Evolutionary conservation across 768 basidiomycete species (phyloP).

Genomic region (Lentinula guzmanii): DNA sequence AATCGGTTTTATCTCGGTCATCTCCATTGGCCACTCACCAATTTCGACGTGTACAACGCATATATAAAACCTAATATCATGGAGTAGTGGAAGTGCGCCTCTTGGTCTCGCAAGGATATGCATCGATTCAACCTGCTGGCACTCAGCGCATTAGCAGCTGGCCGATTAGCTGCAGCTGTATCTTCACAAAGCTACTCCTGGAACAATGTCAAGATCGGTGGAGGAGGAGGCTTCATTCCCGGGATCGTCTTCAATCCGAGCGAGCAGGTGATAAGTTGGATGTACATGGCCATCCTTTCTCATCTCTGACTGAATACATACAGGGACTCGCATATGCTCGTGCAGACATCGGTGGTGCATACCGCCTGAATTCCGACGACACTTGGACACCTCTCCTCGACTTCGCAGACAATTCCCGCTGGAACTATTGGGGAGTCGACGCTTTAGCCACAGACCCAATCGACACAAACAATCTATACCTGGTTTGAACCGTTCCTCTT

Average conservation of each 20-base stretch:
- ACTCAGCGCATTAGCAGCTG: slow-evolving; percentile 18
- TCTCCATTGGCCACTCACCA: neutral
- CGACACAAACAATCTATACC: slow-evolving; percentile 38
- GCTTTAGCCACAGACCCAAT: slow-evolving; percentile 61
- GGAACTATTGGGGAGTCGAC: slow-evolving; percentile 60
- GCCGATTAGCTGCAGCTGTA: slow-evolving; percentile 28
- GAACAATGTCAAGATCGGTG: slow-evolving; percentile 53
- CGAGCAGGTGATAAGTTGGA: slow-evolving; percentile 27
- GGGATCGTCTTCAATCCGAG: slow-evolving; percentile 59
- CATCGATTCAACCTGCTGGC: slow-evolving; percentile 17
- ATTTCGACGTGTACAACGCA: neutral
- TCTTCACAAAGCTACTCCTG: slow-evolving; percentile 51
- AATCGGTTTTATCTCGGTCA: neutral
- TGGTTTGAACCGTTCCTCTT: slow-evolving; percentile 24
- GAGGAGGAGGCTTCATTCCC: slow-evolving; percentile 42
- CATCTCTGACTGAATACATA: neutral
- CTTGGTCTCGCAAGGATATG: neutral
- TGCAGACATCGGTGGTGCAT: slow-evolving; percentile 63
- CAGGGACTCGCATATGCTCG: slow-evolving; percentile 60
- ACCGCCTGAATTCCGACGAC: slow-evolving; percentile 54
- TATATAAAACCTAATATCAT: neutral
- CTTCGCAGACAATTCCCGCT: slow-evolving; percentile 35
- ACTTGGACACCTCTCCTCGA: slow-evolving; percentile 61
- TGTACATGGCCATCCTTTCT: neutral
- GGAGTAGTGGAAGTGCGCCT: neutral